Conservation (phyloP, 2,329 filamentous ascomycete species). For the Cladosporium sp. region DNA sequence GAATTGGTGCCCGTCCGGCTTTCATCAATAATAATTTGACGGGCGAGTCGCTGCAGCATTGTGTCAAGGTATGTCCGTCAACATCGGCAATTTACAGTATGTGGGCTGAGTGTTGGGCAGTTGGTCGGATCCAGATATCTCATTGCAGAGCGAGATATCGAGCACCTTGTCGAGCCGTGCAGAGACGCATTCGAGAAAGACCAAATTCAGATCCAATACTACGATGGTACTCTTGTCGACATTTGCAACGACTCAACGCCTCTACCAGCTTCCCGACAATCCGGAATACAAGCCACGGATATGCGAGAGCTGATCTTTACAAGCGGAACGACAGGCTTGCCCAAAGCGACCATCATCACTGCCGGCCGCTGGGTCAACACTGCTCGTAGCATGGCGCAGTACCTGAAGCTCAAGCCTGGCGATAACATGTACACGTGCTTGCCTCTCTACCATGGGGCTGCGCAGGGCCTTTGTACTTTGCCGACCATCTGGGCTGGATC, state of each 20-base stretch:
- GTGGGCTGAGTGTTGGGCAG: slow-evolving; percentile 12
- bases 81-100: neutral
- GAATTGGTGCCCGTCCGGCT: slow-evolving; percentile 27
- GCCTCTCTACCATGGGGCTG: slow-evolving; percentile 78
- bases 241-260: slow-evolving; percentile 19
- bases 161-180: slow-evolving; percentile 23
- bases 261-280: slow-evolving; percentile 19
- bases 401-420: slow-evolving; percentile 53
- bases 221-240: slow-evolving; percentile 20
- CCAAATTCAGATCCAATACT: slow-evolving; percentile 22
- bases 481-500: slow-evolving; percentile 50
- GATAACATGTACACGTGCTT: slow-evolving; percentile 59
- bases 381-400: slow-evolving; percentile 57
- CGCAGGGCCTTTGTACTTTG: slow-evolving; percentile 65
- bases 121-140: slow-evolving; percentile 23
- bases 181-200: slow-evolving; percentile 17
- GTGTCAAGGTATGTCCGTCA: slow-evolving; percentile 28
- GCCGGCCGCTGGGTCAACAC: slow-evolving; percentile 22
- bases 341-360: slow-evolving; percentile 25
- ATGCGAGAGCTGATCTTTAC: slow-evolving; percentile 75
- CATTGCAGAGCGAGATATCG: slow-evolving; percentile 23
- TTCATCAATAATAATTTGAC: slow-evolving; percentile 33
- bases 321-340: slow-evolving; percentile 62
- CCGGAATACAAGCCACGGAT: slow-evolving; percentile 32
- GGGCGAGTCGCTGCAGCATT: slow-evolving; percentile 31